Base-by-base conservation (phyloP, 2,329 filamentous ascomycete species). In the Sporothrix brunneoviolacea region DNA sequence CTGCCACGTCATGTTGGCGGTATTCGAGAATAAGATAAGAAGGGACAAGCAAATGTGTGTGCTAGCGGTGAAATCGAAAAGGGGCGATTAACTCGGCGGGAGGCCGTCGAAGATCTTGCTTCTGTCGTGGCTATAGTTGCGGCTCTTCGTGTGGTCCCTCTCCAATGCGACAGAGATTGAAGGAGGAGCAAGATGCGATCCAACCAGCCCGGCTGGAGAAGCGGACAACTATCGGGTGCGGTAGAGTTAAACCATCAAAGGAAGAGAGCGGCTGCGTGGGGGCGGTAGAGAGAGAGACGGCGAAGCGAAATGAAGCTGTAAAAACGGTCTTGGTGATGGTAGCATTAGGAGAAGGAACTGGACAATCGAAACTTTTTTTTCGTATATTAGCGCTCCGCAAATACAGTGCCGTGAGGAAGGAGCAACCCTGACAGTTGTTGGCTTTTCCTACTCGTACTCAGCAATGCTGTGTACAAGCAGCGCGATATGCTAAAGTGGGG, bases 1-100 rank as follows among this genome's bases (percentile, higher is more conserved):
- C 74, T 95, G 88, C 93, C 93, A 98, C 69, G 84, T 81, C 91
- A 95, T 96, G 66, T 32, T 55, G 51, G 38, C 51, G 22, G 46
- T 7, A 27, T 15, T 8, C n/a, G 10, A 32, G 16, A 12, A 39
- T 9, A 27, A 37, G 21, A 12, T 8, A 38, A 15, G 36, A 36
- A n/a, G 37, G 19, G n/a, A 5, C 16, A 27, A 9, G 32, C 13
- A 33, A 35, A 15, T 6, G 36, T 21, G 5, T 13, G n/a, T n/a
- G 19, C 21, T 8, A 10, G 22, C 7, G 21, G 45, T 16, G 19
- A 28, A 24, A 27, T 3, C 18, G 41, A 3, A n/a, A 39, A 5
- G 10, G 16, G n/a, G 13, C n/a, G 35, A 21, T 28, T 33, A 27
- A 46, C 7, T 8, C 15, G 4, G 15, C 21, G n/a, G 15, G 21